These are phyloP conservation scores for Cyclotella kingstonii DNA, from an alignment of 108 stramenopile species.

Conservation along the genomic window DNA sequence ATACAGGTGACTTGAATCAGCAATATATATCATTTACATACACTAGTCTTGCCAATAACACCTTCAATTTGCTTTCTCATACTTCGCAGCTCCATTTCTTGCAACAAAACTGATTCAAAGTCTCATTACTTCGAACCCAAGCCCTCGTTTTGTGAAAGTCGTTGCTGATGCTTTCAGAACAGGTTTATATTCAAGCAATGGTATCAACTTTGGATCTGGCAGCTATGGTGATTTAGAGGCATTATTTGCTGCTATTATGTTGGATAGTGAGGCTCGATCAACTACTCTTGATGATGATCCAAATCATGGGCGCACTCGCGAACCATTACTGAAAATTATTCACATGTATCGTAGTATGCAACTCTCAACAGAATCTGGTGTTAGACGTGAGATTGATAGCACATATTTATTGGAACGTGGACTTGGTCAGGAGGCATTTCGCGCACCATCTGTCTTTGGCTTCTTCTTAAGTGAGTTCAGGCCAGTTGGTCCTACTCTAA, in stretches of 20 bases:
- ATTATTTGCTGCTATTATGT: slow-evolving; percentile 50
- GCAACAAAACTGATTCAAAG: slow-evolving; percentile 44
- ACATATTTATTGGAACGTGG: slow-evolving; percentile 11
- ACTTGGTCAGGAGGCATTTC: slow-evolving; percentile 44
- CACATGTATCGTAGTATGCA: slow-evolving; percentile 22
- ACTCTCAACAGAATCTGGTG: slow-evolving; percentile 8
- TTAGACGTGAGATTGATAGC: slow-evolving; percentile 19
- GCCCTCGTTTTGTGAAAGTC: slow-evolving; percentile 48
- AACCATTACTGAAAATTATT: slow-evolving; percentile 50
- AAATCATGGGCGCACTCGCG: slow-evolving; percentile 42
- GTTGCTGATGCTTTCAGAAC: slow-evolving; percentile 52
- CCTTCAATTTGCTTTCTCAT: background rate
- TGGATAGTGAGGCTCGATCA: slow-evolving; percentile 56
- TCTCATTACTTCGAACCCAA: slow-evolving; percentile 62
- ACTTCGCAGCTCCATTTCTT: slow-evolving; percentile 66
- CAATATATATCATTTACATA: background rate
- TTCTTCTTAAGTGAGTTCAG: slow-evolving; percentile 57
- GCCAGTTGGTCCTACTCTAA: slow-evolving; percentile 42
- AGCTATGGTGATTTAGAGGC: slow-evolving; percentile 60
- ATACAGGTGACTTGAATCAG: slow-evolving; percentile 47
- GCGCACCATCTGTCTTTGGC: slow-evolving; percentile 55
- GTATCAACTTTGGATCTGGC: slow-evolving; percentile 42
- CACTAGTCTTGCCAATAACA: background rate
- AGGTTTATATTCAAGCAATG: slow-evolving; percentile 28
- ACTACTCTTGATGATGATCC: slow-evolving; percentile 51